phyloP scores from a whole-genome alignment of 495 filamentous ascomycete species.

The Pyrenopolyporus hunteri region DNA sequence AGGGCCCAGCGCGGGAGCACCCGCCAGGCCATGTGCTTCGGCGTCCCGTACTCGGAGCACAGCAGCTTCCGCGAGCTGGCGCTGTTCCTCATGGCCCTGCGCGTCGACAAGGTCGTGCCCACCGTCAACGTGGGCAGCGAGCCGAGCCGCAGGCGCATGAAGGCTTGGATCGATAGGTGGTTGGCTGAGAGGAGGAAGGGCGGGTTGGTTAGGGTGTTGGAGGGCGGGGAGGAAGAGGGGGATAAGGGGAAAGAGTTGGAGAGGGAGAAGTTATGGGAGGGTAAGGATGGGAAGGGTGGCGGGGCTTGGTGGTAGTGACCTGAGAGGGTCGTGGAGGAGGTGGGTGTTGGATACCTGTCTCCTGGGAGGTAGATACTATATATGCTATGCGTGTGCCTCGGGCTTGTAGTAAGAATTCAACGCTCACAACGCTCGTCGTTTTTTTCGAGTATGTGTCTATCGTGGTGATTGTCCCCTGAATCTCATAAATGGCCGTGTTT shows the following conservation, averaged over 20 bases:
- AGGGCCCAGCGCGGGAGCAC: constrained; percentile 80
- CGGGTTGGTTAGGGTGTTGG: constrained; percentile 67
- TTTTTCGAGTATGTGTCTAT: no score
- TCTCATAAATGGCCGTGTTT: no score
- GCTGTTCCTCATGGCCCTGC: constrained; percentile 85
- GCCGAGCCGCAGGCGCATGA: constrained; percentile 76
- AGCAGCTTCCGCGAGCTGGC: constrained; percentile 92
- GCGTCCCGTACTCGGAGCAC: constrained; percentile 94
- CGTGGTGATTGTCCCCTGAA: no score
- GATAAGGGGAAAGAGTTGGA: constrained; percentile 20
- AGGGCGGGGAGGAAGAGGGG: constrained; percentile 37
- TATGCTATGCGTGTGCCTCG: no score
- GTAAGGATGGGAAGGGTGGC: constrained; percentile 50
- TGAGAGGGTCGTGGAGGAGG: not conserved
- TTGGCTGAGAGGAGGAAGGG: constrained; percentile 79
- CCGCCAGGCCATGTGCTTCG: constrained; percentile 77
- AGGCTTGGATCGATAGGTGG: constrained; percentile 89
- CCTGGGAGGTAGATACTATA: no score
- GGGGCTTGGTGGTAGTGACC: constrained; percentile 53
- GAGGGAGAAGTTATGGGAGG: constrained; percentile 48
- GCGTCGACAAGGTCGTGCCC: constrained; percentile 87
- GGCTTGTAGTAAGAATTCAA: no score
- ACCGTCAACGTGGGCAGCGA: constrained; percentile 88
- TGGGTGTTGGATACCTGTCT: not conserved
- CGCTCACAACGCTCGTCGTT: no score